A percentile compares a stretch with the other conserved stretches of the same genome.
These are phyloP conservation scores for Nitzschia palea DNA, from an alignment of 108 stramenopile genomes.

Conservation along the genomic window DNA sequence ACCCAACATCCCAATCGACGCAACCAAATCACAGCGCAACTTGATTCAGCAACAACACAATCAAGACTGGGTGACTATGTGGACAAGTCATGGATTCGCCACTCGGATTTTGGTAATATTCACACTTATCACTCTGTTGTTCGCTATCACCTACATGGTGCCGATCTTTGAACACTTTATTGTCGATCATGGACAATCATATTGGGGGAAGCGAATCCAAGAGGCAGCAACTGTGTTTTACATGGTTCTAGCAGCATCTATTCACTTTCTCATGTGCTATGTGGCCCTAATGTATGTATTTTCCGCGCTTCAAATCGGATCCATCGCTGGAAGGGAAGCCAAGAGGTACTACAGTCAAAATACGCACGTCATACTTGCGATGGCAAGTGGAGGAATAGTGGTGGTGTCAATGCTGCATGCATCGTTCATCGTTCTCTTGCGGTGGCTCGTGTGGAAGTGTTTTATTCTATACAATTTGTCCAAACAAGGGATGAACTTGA, in stretches of 20 bases:
- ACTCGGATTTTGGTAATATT: slow-evolving; percentile 13
- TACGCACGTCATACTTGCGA: slow-evolving; percentile 30
- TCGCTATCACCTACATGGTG: slow-evolving; percentile 17
- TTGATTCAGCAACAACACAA: background rate
- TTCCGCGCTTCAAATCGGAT: slow-evolving; percentile 43
- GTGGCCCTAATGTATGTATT: slow-evolving; percentile 52
- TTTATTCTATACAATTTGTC: background rate
- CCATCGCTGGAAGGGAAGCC: slow-evolving; percentile 42
- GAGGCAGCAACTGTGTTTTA: slow-evolving; percentile 25
- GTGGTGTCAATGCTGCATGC: slow-evolving; percentile 22
- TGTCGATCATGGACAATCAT: background rate
- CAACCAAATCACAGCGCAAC: slow-evolving; percentile 1
- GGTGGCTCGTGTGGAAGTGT: slow-evolving; percentile 23
- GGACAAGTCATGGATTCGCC: slow-evolving; percentile 17
- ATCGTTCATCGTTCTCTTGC: background rate
- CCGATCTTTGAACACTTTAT: slow-evolving; percentile 11
- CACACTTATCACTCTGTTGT: slow-evolving; percentile 18
- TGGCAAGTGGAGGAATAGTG: slow-evolving; percentile 25
- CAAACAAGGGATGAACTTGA: background rate
- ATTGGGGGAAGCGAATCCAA: background rate
- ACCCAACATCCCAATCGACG: background rate
- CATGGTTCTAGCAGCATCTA: slow-evolving; percentile 23
- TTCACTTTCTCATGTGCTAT: slow-evolving; percentile 46
- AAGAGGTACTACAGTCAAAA: slow-evolving; percentile 46
- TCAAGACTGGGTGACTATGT: slow-evolving; percentile 22